These are phyloP conservation scores for Notholithocarpus densiflorus DNA, from an alignment of 306 rosid species.

Conservation along the genomic window DNA sequence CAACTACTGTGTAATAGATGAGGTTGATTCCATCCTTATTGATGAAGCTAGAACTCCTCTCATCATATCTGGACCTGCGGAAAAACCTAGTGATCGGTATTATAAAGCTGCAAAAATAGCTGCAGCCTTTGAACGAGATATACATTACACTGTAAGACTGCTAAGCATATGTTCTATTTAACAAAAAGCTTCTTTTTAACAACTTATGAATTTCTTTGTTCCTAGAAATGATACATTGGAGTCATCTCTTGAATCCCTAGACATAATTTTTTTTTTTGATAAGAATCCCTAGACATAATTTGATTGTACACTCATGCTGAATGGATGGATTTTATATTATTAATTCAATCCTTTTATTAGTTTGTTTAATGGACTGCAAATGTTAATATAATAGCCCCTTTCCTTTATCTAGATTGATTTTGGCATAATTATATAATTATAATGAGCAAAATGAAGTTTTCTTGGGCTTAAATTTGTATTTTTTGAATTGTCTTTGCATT, in stretches of 20 bases:
- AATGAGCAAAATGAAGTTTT: background rate
- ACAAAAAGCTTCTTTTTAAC: background rate
- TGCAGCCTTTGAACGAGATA: conserved; percentile 76
- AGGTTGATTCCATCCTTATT: conserved; percentile 97
- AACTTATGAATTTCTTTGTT: background rate
- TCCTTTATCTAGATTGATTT: background rate
- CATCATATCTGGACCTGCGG: conserved; percentile 96
- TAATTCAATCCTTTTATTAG: background rate
- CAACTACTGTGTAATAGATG: conserved; percentile 89
- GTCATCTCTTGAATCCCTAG: background rate
- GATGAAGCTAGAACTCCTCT: conserved; percentile 99
- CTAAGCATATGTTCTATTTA: background rate
- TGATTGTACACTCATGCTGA: background rate
- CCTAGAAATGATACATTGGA: background rate
- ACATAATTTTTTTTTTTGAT: too few species aligned
- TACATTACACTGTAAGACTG: conserved; percentile 85
- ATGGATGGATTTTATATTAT: background rate
- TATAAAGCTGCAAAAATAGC: conserved; percentile 96
- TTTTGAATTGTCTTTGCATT: background rate
- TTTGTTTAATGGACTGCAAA: background rate
- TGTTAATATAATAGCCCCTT: background rate
- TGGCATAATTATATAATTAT: background rate
- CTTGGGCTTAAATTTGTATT: background rate
- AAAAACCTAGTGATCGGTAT: conserved; percentile 86
- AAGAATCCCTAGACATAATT: background rate